A percentile compares a stretch with the other conserved stretches of the same genome.
Evolutionary conservation across 305 asterid species (phyloP).

Genomic region (Galium porrigens): DNA sequence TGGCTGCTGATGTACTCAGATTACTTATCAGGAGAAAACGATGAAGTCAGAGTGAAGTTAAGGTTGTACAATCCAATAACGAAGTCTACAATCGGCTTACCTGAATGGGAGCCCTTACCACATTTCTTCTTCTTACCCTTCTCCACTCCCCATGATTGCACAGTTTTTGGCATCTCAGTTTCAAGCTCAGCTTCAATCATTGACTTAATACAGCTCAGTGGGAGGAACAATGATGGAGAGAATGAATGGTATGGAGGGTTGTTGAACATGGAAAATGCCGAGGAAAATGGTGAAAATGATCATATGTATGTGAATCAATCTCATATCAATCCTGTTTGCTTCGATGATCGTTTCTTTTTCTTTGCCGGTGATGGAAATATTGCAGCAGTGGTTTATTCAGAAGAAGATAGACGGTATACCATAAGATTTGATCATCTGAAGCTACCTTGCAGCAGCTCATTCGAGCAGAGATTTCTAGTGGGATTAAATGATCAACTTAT

Average conservation of each 20-base stretch:
- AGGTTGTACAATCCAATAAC: neutral
- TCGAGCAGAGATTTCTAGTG: neutral
- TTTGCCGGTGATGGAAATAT: neutral
- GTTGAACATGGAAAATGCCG: neutral
- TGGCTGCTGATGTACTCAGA: constrained; percentile 1
- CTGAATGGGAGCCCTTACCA: neutral
- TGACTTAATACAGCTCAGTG: neutral
- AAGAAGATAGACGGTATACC: neutral
- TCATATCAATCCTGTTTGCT: neutral
- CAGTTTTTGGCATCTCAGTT: neutral
- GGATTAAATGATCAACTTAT: neutral
- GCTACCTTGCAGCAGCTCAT: neutral
- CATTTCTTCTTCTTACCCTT: neutral
- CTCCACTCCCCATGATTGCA: neutral
- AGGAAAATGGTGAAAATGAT: neutral
- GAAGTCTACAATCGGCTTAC: neutral
- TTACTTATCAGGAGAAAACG: neutral
- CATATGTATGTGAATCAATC: neutral
- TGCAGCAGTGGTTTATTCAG: neutral
- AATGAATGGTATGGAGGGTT: neutral
- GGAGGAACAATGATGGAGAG: neutral
- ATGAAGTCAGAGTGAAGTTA: neutral
- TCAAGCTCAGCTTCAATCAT: neutral
- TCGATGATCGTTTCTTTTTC: neutral
- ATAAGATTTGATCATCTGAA: neutral